Evolutionary conservation across 805 yeast species (phyloP), one percentile per base, ranked within the genome.

Genomic region (Nakazawaea anatomiae): DNA sequence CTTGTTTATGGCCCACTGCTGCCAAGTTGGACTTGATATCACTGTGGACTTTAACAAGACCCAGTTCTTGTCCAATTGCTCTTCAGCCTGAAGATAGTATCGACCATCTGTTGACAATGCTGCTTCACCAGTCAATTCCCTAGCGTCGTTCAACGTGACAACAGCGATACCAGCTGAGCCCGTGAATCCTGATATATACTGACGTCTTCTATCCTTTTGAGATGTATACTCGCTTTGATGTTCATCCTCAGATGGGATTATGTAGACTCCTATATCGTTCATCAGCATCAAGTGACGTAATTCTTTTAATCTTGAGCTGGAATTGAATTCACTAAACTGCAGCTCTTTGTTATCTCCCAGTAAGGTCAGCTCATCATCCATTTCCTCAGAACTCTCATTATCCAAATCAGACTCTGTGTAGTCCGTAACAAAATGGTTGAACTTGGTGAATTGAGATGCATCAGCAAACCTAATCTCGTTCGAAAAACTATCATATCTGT

Each of bases 81-180:
- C 80, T 27, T 77, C 80, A 1, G 98, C 98, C 69, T 94, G 99
- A 53, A 88, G 72, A 66, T 89, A 94, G 70, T 94, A 94, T 57
- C 99, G 76, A 1, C 98, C 98, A 67, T 94, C 99, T 0, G 99
- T 94, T 7, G 96, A 82, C 47, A 94, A 69, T 0, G 86, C 87
- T 11, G 96, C 95, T 44, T 80, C 78, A 1, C 89, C 89, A 12
- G 44, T 42, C 14, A 44, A 45, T 39, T 70, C 60, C 30, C n/a
- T 40, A 6, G 35, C 31, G 18, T 72, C 67, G 32, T 68, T 67
- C 40, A 73, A 58, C 6, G 96, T 83, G 18, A 92, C 76, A n/a
- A 94, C 77, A 1, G 96, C 97, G 27, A 89, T 72, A 28, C 98
- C 99, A 2, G 97, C 96, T 46, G 92, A 83, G 0, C 98, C 99